These are phyloP conservation scores for Lepidium aucheri DNA, from an alignment of 345 rosid species.

Conservation along the genomic window DNA sequence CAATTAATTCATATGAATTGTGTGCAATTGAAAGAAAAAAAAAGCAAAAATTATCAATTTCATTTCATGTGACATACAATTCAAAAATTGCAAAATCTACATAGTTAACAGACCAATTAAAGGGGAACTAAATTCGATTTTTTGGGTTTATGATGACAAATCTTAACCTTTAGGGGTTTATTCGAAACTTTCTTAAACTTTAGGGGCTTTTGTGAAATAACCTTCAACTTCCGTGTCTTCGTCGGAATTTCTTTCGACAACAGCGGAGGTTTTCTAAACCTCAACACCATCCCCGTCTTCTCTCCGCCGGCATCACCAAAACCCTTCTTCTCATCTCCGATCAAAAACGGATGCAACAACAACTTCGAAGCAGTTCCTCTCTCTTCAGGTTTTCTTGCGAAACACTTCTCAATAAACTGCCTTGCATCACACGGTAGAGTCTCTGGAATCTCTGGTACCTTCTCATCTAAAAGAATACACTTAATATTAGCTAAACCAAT, in stretches of 20 bases:
- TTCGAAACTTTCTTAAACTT: not conserved
- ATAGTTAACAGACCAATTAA: not conserved
- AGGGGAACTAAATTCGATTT: not conserved
- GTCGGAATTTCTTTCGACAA: not conserved
- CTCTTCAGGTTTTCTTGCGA: constrained; percentile 5
- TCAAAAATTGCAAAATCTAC: not conserved
- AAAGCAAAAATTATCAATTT: not conserved
- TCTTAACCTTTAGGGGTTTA: not conserved
- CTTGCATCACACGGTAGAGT: constrained; percentile 17
- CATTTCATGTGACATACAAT: not conserved
- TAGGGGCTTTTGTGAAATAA: not conserved
- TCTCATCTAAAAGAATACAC: not conserved
- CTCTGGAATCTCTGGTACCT: constrained; percentile 6
- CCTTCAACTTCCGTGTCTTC: not conserved
- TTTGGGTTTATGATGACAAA: not conserved
- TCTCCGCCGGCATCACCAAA: not conserved
- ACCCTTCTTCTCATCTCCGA: not conserved
- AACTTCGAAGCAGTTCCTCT: constrained; percentile 23
- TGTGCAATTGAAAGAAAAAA: no score
- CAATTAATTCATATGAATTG: not conserved
- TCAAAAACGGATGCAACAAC: constrained; percentile 24
- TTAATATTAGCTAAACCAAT: not conserved
- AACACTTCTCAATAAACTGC: constrained; percentile 16
- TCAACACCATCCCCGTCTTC: constrained; percentile 3
- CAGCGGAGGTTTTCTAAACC: constrained; percentile 5